phyloP scores from a whole-genome alignment of 176 grass and related monocot genomes.

The Triticum dicoccoides region DNA sequence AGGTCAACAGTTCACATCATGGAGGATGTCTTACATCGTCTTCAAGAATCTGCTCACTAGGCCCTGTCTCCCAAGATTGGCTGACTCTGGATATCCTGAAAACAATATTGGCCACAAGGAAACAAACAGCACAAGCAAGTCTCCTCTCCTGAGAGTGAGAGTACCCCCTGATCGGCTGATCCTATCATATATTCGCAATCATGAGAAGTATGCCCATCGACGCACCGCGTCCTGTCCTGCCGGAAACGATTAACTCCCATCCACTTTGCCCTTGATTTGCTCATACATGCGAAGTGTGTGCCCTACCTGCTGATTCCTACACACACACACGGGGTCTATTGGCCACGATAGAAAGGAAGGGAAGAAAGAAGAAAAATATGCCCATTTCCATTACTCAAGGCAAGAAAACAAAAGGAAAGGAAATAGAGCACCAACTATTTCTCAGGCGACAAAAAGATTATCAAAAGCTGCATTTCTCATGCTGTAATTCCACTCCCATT shows the following conservation, averaged over 20 bases:
- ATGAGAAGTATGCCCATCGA: constrained; percentile 39
- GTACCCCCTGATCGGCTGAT: background rate
- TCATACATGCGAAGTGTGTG: constrained; percentile 23
- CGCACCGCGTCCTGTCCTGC: constrained; percentile 46
- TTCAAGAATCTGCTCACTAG: constrained; percentile 42
- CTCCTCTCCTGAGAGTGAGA: background rate
- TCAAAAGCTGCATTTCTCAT: constrained; percentile 23
- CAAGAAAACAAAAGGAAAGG: constrained; percentile 14
- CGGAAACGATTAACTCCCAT: constrained; percentile 36
- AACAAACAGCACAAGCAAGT: constrained; percentile 6
- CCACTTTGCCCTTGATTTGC: constrained; percentile 30
- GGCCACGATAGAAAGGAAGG: constrained; percentile 5
- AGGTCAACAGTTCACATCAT: constrained; percentile 14
- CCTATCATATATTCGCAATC: constrained; percentile 51
- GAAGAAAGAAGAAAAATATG: constrained; percentile 36
- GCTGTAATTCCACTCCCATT: background rate
- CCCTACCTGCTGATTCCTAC: constrained; percentile 42
- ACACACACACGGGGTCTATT: background rate
- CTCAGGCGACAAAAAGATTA: constrained; percentile 29
- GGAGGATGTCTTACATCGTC: constrained; percentile 25
- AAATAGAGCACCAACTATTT: constrained; percentile 35
- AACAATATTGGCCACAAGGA: constrained; percentile 34
- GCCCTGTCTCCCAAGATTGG: constrained; percentile 7
- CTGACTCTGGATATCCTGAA: constrained; percentile 40
- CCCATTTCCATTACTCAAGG: constrained; percentile 49